Percentiles rank a stretch among this genome's conserved stretches.
phyloP scores from a whole-genome alignment of 768 basidiomycete species.

The Leccinum aurantiacum region DNA sequence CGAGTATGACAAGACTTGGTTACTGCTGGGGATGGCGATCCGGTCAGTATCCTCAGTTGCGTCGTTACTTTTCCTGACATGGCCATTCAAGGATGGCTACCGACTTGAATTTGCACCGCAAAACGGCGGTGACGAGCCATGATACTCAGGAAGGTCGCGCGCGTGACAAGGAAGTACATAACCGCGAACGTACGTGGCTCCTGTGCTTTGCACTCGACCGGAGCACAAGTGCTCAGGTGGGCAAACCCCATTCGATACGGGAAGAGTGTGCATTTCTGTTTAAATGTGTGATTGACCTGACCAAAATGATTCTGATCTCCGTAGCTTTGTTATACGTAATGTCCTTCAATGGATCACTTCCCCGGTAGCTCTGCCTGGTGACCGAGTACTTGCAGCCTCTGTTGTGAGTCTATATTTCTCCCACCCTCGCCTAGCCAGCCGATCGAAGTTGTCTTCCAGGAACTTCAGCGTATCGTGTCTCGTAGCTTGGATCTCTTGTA shows the following conservation, averaged over 20 bases:
- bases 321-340: conserved; percentile 84
- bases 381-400: conserved; percentile 72
- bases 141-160: conserved; percentile 80
- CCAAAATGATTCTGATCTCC: conserved; percentile 1
- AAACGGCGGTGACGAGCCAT: conserved; percentile 56
- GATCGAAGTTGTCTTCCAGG: conserved; percentile 40
- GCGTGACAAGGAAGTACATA: conserved; percentile 83
- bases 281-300: neutral
- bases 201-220: conserved; percentile 84
- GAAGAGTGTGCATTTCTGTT: conserved; percentile 71
- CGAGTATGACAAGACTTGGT: conserved; percentile 95
- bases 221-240: conserved; percentile 94
- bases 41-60: conserved; percentile 43
- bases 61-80: conserved; percentile 11
- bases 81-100: conserved; percentile 75
- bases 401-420: conserved; percentile 47
- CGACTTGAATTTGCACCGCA: conserved; percentile 93
- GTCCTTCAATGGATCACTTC: conserved; percentile 72
- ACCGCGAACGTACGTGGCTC: conserved; percentile 94
- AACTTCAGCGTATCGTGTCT: conserved; percentile 86
- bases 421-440: neutral
- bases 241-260: conserved; percentile 88
- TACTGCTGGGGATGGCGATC: conserved; percentile 83
- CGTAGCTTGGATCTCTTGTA: conserved; percentile 90
- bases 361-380: conserved; percentile 60